Percentiles rank a stretch among this genome's conserved stretches.
These are phyloP conservation scores for Xerocomus brunneocitrinus DNA, from an alignment of 768 basidiomycete species.

Conservation along the genomic window DNA sequence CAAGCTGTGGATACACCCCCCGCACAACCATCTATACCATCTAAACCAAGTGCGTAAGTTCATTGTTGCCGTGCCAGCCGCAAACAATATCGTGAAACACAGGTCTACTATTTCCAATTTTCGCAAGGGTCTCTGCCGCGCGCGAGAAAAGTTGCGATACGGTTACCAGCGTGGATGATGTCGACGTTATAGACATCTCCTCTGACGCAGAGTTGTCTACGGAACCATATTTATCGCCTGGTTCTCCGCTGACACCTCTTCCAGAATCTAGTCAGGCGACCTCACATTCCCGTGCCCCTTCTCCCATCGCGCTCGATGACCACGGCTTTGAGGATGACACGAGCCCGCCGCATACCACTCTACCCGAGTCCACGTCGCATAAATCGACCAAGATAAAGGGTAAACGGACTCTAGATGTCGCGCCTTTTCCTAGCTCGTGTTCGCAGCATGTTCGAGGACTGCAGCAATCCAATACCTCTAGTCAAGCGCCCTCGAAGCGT, in stretches of 20 bases:
- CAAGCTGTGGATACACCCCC: not conserved
- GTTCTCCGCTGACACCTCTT: conserved; percentile 5
- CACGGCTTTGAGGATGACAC: conserved; percentile 1
- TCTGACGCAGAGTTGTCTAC: conserved; percentile 14
- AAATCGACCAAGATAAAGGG: conserved; percentile 5
- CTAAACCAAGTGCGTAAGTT: conserved; percentile 22
- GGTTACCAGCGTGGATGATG: conserved; percentile 13
- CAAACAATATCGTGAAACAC: not conserved
- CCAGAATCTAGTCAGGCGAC: conserved; percentile 7
- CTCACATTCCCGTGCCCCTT: conserved; percentile 6
- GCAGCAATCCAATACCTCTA: conserved; percentile 38
- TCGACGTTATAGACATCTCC: conserved; percentile 18
- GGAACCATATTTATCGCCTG: conserved; percentile 10
- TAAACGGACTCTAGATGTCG: conserved; percentile 9
- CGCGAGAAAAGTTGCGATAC: conserved; percentile 1
- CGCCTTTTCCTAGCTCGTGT: conserved; percentile 46
- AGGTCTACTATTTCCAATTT: conserved; percentile 28
- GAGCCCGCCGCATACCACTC: conserved; percentile 5
- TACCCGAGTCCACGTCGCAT: not conserved
- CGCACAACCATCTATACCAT: not conserved
- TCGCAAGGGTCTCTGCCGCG: conserved; percentile 10
- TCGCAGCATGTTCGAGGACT: conserved; percentile 61
- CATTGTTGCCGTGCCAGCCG: not conserved
- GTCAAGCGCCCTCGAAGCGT: conserved; percentile 11
- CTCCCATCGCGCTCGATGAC: not conserved